Evolutionary conservation across 768 basidiomycete genomes (phyloP).

Genomic region (Calocybe gangraenosa): DNA sequence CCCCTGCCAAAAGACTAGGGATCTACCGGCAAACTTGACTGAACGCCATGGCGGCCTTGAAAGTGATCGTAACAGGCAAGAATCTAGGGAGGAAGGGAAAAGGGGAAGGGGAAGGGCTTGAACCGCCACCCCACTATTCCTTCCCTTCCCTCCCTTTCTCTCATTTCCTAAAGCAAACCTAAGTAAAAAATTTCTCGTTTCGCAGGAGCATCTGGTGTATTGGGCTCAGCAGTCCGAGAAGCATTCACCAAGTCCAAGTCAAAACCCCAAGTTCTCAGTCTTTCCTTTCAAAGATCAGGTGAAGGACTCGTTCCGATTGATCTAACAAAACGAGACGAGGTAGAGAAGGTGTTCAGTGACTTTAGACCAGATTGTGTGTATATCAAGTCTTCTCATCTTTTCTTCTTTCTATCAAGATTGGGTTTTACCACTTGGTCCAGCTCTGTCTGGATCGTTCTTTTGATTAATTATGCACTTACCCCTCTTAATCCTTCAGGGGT

Average conservation of each 20-base stretch:
- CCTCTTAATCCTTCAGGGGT: conserved; percentile 48
- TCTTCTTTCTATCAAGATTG: not conserved
- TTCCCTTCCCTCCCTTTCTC: not conserved
- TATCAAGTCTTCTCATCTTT: too few relatives aligned
- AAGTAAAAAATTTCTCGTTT: not conserved
- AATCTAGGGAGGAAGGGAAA: too few relatives aligned
- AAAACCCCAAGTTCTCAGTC: conserved; percentile 49
- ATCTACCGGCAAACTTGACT: too few relatives aligned
- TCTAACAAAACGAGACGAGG: conserved; percentile 53
- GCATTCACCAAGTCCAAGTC: conserved; percentile 48
- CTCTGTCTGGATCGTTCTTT: not conserved
- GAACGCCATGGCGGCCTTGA: conserved; percentile 27
- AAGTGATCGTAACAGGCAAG: conserved; percentile 56
- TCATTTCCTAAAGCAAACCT: not conserved
- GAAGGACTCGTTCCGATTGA: conserved; percentile 58
- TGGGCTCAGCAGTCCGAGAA: conserved; percentile 74
- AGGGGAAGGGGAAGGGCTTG: too few relatives aligned
- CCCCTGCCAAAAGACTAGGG: too few relatives aligned
- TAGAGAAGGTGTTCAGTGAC: conserved; percentile 49
- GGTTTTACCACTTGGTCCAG: not conserved
- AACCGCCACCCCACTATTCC: too few relatives aligned
- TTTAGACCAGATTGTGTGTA: conserved; percentile 69
- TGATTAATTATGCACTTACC: too few relatives aligned
- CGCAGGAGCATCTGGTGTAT: conserved; percentile 86
- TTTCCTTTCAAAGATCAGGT: conserved; percentile 67